Percentiles rank a stretch among this genome's conserved stretches.
These are phyloP conservation scores for Aspergillus aculeatinus DNA, from an alignment of 2,329 filamentous ascomycete species.

Conservation along the genomic window DNA sequence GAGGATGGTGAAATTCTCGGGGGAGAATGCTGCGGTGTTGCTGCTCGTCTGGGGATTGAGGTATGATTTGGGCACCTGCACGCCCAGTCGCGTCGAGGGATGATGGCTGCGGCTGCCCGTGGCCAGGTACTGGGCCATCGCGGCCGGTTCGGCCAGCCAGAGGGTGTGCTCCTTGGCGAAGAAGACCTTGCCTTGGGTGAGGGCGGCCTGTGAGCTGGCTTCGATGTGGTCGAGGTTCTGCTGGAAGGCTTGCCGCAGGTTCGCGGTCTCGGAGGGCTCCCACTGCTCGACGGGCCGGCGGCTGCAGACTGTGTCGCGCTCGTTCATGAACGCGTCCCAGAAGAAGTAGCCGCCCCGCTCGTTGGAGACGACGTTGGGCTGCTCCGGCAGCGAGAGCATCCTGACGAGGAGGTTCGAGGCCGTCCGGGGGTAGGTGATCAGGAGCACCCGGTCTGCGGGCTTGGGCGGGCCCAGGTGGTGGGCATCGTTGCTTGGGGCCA, in stretches of 20 bases:
- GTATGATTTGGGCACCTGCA: neutral
- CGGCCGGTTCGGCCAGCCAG: neutral
- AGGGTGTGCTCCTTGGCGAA: constrained; percentile 1
- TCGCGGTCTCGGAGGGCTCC: neutral
- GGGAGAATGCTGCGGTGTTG: too few relatives aligned
- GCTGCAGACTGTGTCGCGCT: neutral
- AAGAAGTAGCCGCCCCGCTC: neutral
- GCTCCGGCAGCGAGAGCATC: constrained; percentile 6
- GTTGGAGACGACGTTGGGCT: constrained; percentile 3
- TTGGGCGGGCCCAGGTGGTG: neutral
- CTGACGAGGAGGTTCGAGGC: constrained; percentile 11
- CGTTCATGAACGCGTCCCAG: neutral
- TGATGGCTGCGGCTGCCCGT: neutral
- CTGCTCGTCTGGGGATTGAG: neutral
- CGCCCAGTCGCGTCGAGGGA: neutral
- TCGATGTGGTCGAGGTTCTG: neutral
- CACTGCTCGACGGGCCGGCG: neutral
- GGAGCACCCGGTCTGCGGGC: neutral
- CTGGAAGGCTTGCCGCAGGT: neutral
- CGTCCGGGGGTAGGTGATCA: constrained; percentile 11
- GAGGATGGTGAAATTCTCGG: constrained; percentile 29
- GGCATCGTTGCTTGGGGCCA: neutral
- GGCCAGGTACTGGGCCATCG: neutral
- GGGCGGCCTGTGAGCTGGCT: neutral
- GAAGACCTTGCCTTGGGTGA: neutral